Percentiles rank a stretch among this genome's conserved stretches.
Evolutionary conservation across 345 rosid genomes (phyloP).

Genomic region (Populus euphratica): DNA sequence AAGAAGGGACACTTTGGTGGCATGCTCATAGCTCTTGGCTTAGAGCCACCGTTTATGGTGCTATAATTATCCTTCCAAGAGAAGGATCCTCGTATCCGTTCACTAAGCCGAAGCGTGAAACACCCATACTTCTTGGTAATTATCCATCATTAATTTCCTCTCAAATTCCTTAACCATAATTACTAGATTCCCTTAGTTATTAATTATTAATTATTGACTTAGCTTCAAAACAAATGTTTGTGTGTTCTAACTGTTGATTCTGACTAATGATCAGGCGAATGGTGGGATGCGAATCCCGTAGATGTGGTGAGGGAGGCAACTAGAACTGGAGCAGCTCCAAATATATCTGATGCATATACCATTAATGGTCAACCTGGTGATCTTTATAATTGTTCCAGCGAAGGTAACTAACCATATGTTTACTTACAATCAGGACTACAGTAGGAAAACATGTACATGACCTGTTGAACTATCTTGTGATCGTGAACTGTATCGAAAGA

Average conservation of each 20-base stretch:
- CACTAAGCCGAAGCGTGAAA: constrained; percentile 63
- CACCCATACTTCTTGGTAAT: constrained; percentile 64
- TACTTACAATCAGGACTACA: neutral
- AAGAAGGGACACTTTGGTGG: constrained; percentile 99
- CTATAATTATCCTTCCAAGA: constrained; percentile 60
- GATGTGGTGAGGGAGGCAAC: constrained; percentile 69
- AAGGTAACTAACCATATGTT: constrained; percentile 38
- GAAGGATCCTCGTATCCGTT: constrained; percentile 72
- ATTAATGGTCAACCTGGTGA: constrained; percentile 97
- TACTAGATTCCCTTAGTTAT: neutral
- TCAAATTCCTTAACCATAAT: neutral
- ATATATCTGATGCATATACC: constrained; percentile 73
- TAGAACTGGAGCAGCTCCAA: constrained; percentile 72
- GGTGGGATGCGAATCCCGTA: constrained; percentile 88
- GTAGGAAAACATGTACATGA: neutral
- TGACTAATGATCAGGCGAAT: constrained; percentile 55
- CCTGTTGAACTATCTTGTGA: neutral
- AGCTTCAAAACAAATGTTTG: neutral
- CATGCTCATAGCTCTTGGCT: constrained; percentile 99
- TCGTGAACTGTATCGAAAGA: no score
- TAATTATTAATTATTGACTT: neutral
- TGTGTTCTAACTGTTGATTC: neutral
- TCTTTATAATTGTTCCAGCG: constrained; percentile 71
- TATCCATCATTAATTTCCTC: neutral
- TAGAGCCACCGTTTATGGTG: constrained; percentile 94